phyloP scores from a whole-genome alignment of 1,284 basidiomycete species.

The Ganoderma lucidum region DNA sequence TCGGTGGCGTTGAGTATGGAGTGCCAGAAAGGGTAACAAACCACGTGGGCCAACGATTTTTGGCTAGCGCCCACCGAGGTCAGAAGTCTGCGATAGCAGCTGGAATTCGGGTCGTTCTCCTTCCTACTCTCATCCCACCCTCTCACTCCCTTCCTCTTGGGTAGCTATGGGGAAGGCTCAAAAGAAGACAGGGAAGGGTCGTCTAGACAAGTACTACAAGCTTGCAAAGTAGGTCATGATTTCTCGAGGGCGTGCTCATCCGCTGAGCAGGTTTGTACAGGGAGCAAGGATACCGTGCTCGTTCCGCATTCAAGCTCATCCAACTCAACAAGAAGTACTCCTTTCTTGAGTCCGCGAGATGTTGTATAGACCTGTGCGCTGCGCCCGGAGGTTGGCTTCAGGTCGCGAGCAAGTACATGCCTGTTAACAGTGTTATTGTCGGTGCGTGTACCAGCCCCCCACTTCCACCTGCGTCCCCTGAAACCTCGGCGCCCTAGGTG shows the following conservation, averaged over 20 bases:
- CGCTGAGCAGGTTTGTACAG: constrained; percentile 47
- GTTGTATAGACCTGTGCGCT: constrained; percentile 98
- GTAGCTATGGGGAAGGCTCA: constrained; percentile 76
- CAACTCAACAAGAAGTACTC: constrained; percentile 99
- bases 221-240: constrained; percentile 78
- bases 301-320: constrained; percentile 99
- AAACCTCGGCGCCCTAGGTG: constrained; percentile 57
- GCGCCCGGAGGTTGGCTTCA: constrained; percentile 99
- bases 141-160: constrained; percentile 8
- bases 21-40: neutral
- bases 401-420: constrained; percentile 99
- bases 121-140: neutral
- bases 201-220: constrained; percentile 96
- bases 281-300: constrained; percentile 99
- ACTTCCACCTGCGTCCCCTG: constrained; percentile 23
- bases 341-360: constrained; percentile 91
- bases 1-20: no score
- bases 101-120: neutral
- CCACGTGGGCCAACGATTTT: constrained; percentile 30
- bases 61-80: constrained; percentile 21
- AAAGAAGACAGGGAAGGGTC: constrained; percentile 94
- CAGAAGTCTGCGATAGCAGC: neutral
- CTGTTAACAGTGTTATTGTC: constrained; percentile 92
- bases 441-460: constrained; percentile 58
- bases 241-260: neutral